Evolutionary conservation across 2,329 filamentous ascomycete genomes (phyloP), one percentile per base, ranked within the genome.

Genomic region (Drechslera avenae): DNA sequence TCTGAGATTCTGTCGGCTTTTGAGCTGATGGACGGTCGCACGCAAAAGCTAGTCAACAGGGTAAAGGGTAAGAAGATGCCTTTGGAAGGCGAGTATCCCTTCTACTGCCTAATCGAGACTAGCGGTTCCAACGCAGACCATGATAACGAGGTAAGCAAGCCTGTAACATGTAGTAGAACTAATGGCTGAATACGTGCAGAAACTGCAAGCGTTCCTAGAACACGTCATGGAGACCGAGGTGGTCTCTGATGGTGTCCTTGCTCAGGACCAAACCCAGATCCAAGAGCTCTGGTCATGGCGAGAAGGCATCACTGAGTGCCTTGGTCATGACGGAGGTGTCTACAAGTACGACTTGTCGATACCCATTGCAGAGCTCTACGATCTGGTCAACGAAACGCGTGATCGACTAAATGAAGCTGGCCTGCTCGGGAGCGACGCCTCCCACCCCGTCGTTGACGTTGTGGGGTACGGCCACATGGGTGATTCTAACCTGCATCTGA

Each of bases 271-370:
- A 75, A 96, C 93, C 1, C 95, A 99, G 75, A 83, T 89, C 60
- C 85, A 85, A 68, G 81, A 87, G 3, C 82, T 99, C 43, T 99
- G 94, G 94, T 82, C 84, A 52, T 97, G 92, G 86, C 86, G 94
- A 57, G 94, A 99, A 79, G 91, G 91, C 62, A 90, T 99, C 62
- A 87, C 92, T 0, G 94, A 99, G 77, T 86, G 87, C 37, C 80
- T 95, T 19, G 90, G 90, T 56, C 91, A 97, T 73, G 91, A 89
- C 76, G 95, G 94, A 51, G 94, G 92, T 36, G 92, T 94, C 7
- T 99, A 99, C 83, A 99, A 99, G 78, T 99, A 99, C 73, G 94
- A 99, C 69, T 82, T 99, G 26, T 97, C 94, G 5, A 96, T 99
- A 60, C 94, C 94, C 1, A 82, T 99, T 21, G 76, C 83, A 10